Evolutionary conservation across 768 basidiomycete genomes (phyloP).

Genomic region (Pulveroboletus frians): DNA sequence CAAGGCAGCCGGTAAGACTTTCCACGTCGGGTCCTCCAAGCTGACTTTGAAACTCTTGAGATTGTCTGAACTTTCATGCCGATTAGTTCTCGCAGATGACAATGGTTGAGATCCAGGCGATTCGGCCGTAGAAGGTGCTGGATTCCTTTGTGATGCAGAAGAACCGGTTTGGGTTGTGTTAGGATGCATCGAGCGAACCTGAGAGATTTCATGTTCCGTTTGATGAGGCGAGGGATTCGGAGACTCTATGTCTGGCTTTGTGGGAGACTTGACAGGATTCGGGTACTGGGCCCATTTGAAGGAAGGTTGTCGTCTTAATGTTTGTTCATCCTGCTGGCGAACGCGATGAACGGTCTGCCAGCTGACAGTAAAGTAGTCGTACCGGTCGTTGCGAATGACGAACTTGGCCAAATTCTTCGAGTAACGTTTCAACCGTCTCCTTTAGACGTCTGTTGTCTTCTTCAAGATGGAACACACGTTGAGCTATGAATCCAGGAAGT

Average conservation of each 20-base stretch:
- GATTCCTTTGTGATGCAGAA: slow-evolving; percentile 30
- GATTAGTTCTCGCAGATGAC: slow-evolving; percentile 35
- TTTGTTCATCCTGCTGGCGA: slow-evolving; percentile 32
- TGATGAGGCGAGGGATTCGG: slow-evolving; percentile 78
- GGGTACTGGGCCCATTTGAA: slow-evolving; percentile 87
- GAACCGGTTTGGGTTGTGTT: slow-evolving; percentile 13
- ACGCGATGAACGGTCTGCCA: slow-evolving; percentile 9
- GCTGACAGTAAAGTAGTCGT: slow-evolving; percentile 4
- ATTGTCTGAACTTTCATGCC: slow-evolving; percentile 67
- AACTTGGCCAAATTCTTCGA: slow-evolving; percentile 58
- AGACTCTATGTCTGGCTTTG: slow-evolving; percentile 68
- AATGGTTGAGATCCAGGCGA: slow-evolving; percentile 27
- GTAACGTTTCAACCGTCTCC: slow-evolving; percentile 52
- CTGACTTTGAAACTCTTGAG: slow-evolving; percentile 97
- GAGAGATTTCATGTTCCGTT: slow-evolving; percentile 59
- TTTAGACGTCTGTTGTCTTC: slow-evolving; percentile 72
- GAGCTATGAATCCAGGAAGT: slow-evolving; percentile 40
- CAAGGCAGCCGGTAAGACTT: slow-evolving; percentile 93
- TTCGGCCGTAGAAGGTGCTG: slow-evolving; percentile 27
- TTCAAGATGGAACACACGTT: slow-evolving; percentile 65
- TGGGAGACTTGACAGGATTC: slow-evolving; percentile 75
- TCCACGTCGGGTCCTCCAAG: slow-evolving; percentile 97
- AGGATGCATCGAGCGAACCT: slow-evolving; percentile 30
- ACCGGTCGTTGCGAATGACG: slow-evolving; percentile 31
- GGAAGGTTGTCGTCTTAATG: slow-evolving; percentile 68